Evolutionary conservation across 768 basidiomycete species (phyloP), one percentile per base, ranked within the genome.

Genomic region (Leccinum sublutescens): DNA sequence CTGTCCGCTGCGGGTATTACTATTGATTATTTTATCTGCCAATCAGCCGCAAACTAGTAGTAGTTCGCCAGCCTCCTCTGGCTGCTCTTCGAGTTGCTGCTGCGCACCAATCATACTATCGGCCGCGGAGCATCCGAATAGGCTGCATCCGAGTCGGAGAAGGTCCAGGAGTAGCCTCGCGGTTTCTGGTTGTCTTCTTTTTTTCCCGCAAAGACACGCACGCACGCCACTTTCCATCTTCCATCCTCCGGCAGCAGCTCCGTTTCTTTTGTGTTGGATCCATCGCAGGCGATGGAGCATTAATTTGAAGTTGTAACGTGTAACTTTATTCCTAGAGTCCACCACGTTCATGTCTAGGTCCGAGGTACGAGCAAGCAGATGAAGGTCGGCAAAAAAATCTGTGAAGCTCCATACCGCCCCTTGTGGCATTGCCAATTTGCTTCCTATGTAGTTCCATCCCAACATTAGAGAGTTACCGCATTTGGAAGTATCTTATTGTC

Each of bases 401-500:
- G 19, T 43, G n/a, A 19, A 19, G 40, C 10, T 19, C n/a, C 40
- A 19, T 43, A 11, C 43, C 40, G 4, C 40, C n/a, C n/a, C 43
- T 45, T 11, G 43, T 45, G 43, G n/a, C 56, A 14, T 10, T 17
- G 1, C 1, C 17, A n/a, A 3, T 25, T 49, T 49, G 48, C 23
- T 25, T 9, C 48, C 48, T 15, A 29, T 29, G 27, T 29, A 21
- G 50, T 11, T 31, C 34, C 48, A 17, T 3, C 2, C 21, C 43
- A 66, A 59, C 25, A 67, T 63, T 69, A 63, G 27, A 58, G 56
- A 58, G 56, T 63, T 70, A 23, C 69, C 52, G 2, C 3, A 65
- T 70, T 59, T 57, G 63, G 69, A 50, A 7, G 33, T 5, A 21
- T 34, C 31, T 60, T 63, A 70, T 70, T 70, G 69, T 69, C 10